phyloP scores from a whole-genome alignment of 192 early-diverging fungal species.

The Coemansia nantahalensis region DNA sequence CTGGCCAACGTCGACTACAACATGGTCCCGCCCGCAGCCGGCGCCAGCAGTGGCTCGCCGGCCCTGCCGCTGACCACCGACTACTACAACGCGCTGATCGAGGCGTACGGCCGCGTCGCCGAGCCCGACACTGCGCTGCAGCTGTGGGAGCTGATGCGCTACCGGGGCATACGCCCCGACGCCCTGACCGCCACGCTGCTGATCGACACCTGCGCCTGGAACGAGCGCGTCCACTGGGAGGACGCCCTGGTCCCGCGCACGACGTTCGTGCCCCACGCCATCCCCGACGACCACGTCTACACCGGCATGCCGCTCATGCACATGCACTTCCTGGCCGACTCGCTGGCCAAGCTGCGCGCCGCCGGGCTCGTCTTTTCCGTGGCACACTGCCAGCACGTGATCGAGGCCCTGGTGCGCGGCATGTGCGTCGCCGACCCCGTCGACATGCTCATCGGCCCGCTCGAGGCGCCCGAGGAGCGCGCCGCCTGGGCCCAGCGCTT shows the following conservation, averaged over 20 bases:
- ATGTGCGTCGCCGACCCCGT: constrained; percentile 29
- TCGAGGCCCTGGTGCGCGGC: constrained; percentile 34
- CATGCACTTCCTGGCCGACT: constrained; percentile 28
- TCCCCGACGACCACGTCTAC: constrained; percentile 43
- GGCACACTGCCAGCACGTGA: constrained; percentile 41
- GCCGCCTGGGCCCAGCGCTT: not conserved
- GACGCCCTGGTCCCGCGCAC: constrained; percentile 32
- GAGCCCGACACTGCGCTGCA: constrained; percentile 47
- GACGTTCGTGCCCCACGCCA: constrained; percentile 20
- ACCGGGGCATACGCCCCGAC: constrained; percentile 37
- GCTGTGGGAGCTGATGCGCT: constrained; percentile 51
- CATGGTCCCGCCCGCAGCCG: constrained; percentile 8
- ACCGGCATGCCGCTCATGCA: constrained; percentile 36
- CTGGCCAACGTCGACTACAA: constrained; percentile 51
- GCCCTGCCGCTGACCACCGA: constrained; percentile 31
- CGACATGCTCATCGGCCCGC: constrained; percentile 28
- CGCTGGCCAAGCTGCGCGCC: constrained; percentile 32
- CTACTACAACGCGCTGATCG: constrained; percentile 47
- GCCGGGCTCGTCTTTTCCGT: constrained; percentile 36
- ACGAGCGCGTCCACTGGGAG: constrained; percentile 50
- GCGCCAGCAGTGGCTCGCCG: not conserved
- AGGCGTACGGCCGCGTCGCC: constrained; percentile 43
- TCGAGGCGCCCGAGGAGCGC: constrained; percentile 12
- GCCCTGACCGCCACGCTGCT: constrained; percentile 45
- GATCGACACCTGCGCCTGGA: constrained; percentile 50